Base-by-base conservation (phyloP, 2,329 filamentous ascomycete genomes). In the Colletotrichum caudatum region DNA sequence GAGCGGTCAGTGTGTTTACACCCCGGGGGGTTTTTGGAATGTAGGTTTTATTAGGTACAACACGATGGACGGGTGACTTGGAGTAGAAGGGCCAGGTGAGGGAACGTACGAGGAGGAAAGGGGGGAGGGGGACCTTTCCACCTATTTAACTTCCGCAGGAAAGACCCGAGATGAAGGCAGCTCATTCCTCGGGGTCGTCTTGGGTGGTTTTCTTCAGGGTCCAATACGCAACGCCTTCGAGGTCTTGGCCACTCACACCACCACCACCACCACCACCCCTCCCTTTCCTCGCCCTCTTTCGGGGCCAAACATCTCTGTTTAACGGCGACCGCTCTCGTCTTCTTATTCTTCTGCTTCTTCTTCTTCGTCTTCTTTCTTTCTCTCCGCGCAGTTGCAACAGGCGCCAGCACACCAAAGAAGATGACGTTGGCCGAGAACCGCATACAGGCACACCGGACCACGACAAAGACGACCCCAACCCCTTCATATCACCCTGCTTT, bases 191-290 rank as follows among this genome's bases (percentile, higher is more conserved):
- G 8, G 44, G 11, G 58, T 44, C 61, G 12, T 12, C 4, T 20
- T n/a, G n/a, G n/a, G 12, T 23, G 20, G 5, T 16, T 41, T 18
- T 44, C 53, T 66, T 20, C 37, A 67, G 68, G 68, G 68, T 70
- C 64, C 64, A 67, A 46, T 67, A 29, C 57, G n/a, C n/a, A n/a
- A n/a, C n/a, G 7, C 57, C 50, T 57, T n/a, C 50, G 37, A 67
- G 33, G 33, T 44, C 41, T 29, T 37, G 26, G 2, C 50, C 33
- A n/a, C 23, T 35, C 65, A 23, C 37, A 39, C 59, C 23, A 58
- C 46, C 44, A 44, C 41, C 16, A 44, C 41, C 37, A 14, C 12
- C 37, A 12, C 37, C 37, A 7, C 35, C 1, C 35, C 33, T 18
- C 44, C 7, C 44, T 20, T 7, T 37, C 14, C 6, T 44, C 26